These are phyloP conservation scores for Rhytidhysteron rufulum DNA, from an alignment of 2,329 filamentous ascomycete genomes.

Conservation along the genomic window DNA sequence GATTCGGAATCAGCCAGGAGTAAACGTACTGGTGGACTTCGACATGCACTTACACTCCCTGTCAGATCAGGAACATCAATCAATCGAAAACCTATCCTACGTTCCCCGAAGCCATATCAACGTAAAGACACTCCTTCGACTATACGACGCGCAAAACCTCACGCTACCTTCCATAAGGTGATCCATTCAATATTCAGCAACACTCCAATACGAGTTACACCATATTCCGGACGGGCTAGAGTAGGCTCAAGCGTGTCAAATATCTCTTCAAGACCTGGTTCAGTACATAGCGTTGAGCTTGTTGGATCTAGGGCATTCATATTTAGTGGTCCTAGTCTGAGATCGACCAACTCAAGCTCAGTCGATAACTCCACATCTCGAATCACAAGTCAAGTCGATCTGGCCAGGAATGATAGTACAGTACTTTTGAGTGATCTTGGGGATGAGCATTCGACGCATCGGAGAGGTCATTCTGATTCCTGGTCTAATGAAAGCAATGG, in stretches of 20 bases:
- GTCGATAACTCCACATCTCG: slow-evolving; percentile 16
- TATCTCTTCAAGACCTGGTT: slow-evolving; percentile 13
- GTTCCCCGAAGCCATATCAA: slow-evolving; percentile 12
- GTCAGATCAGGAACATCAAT: slow-evolving; percentile 6
- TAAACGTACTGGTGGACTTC: slow-evolving; percentile 17
- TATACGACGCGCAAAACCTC: slow-evolving; percentile 13
- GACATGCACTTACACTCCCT: slow-evolving; percentile 19
- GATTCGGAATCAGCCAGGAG: too few species aligned
- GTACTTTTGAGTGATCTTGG: not conserved
- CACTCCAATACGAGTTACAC: not conserved
- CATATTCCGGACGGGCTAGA: slow-evolving; percentile 2
- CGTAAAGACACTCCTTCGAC: slow-evolving; percentile 9
- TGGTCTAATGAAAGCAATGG: slow-evolving; percentile 18
- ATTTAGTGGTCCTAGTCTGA: slow-evolving; percentile 30
- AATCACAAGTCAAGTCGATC: slow-evolving; percentile 10
- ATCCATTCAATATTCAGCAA: slow-evolving; percentile 25
- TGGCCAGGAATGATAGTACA: slow-evolving; percentile 15
- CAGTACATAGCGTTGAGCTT: slow-evolving; percentile 23
- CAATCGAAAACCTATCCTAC: slow-evolving; percentile 4
- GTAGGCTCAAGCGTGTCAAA: slow-evolving; percentile 19
- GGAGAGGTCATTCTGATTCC: slow-evolving; percentile 16
- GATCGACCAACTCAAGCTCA: slow-evolving; percentile 17
- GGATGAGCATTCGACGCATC: slow-evolving; percentile 1
- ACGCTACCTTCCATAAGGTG: slow-evolving; percentile 22
- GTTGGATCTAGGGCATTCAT: slow-evolving; percentile 28